phyloP scores from a whole-genome alignment of 495 filamentous ascomycete species.

The Aspergillus conjunctus region DNA sequence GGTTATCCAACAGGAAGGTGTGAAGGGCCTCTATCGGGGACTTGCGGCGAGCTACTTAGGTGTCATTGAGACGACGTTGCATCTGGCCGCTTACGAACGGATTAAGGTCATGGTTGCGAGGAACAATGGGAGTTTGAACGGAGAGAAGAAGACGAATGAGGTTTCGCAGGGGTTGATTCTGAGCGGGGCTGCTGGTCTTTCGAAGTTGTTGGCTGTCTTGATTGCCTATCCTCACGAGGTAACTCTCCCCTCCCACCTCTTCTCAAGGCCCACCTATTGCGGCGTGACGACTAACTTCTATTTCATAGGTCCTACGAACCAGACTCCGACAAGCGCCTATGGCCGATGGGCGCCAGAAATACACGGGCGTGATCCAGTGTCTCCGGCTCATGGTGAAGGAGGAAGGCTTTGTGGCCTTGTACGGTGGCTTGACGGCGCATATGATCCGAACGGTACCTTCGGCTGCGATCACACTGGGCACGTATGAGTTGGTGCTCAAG shows the following conservation, averaged over 20 bases:
- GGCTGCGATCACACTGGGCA: constrained; percentile 89
- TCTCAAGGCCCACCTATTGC: background rate
- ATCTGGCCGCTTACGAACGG: constrained; percentile 86
- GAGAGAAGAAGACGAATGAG: constrained; percentile 33
- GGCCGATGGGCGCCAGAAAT: constrained; percentile 72
- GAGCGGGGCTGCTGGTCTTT: constrained; percentile 75
- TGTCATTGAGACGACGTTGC: constrained; percentile 80
- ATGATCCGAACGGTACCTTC: constrained; percentile 84
- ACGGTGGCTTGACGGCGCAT: constrained; percentile 85
- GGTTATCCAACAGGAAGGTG: constrained; percentile 73
- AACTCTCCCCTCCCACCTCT: constrained; percentile 6
- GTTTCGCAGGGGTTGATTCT: constrained; percentile 37
- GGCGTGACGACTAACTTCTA: constrained; percentile 12
- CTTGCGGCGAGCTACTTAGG: constrained; percentile 87
- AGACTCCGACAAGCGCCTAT: constrained; percentile 78
- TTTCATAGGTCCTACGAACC: constrained; percentile 52
- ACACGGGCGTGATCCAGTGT: constrained; percentile 80
- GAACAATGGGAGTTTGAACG: constrained; percentile 38
- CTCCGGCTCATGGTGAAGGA: constrained; percentile 80
- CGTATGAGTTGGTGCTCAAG: constrained; percentile 80
- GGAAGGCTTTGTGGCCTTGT: constrained; percentile 78
- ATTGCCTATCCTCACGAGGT: constrained; percentile 90
- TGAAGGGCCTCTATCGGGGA: constrained; percentile 79
- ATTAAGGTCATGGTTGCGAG: constrained; percentile 69
- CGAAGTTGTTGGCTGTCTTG: constrained; percentile 78